Base-by-base conservation (phyloP, 2,329 filamentous ascomycete genomes). In the Fusarium subglutinans region DNA sequence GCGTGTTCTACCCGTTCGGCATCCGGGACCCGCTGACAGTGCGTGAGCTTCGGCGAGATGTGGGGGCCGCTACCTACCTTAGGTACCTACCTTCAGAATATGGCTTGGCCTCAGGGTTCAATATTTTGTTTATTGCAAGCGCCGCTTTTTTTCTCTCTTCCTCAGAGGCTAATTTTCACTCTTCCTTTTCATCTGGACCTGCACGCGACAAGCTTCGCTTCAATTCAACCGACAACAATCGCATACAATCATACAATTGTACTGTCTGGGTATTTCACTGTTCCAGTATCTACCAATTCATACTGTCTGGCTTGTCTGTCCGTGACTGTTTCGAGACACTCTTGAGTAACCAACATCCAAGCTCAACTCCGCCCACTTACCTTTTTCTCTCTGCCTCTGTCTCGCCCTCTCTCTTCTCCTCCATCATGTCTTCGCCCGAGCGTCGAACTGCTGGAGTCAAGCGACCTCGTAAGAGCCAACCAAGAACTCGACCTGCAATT, bases 401-500 rank as follows among this genome's bases (percentile, higher is more conserved):
- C 50, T 53, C 50, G n/a, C 30, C n/a, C 50, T 53, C 50, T 35
- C n/a, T 53, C 50, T 53, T 53, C 28, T 65, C 41, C 50, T 50
- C 66, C 62, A 76, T 58, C 58, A 84, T 84, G 83, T 82, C 84
- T 59, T 83, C 83, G 53, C 81, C 83, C 44, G 83, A 85, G 72
- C 81, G 78, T 70, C 82, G 83, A 75, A 75, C 73, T 61, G 78
- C 81, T 68, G 84, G 83, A 70, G 80, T 84, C 28, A 86, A 86
- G 78, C 81, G 84, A 70, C 84, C 84, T 66, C 82, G 84, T 86
- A 84, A 82, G 82, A 70, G 58, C 44, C 47, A 60, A 44, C 37
- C 47, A 62, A 41, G 43, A 53, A 63, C 37, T 58, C 38, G 37
- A 33, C 24, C 45, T 70, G 11, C 45, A 64, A 24, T 37, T 44